Evolutionary conservation across 2,329 filamentous ascomycete species (phyloP), one percentile per base, ranked within the genome.

Genomic region (Cytospora mali): DNA sequence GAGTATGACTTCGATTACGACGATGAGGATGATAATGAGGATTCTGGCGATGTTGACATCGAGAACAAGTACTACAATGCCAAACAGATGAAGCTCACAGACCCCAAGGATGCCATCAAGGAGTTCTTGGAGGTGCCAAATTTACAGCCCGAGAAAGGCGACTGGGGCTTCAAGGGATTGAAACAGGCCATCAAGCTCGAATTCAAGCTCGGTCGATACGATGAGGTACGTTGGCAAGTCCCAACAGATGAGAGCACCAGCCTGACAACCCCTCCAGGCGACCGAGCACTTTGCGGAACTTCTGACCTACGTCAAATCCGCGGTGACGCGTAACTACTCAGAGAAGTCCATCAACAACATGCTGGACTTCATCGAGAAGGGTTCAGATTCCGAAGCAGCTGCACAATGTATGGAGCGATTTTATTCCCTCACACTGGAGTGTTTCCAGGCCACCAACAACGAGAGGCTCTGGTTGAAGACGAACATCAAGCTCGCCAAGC

Each of bases 31-130:
- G 92, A 97, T 62, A 93, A 95, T 55, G 91, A 96, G 50, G 89
- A 97, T 62, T 87, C 85, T 33, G 93, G 89, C 62, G 92, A 97
- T 74, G 91, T 97, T 70, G 93, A 94, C 69, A 96, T 98, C 75
- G 95, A 99, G 76, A 99, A 99, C 81, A 97, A 97, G 79, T 99
- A 99, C 81, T 99, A 98, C 84, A 98, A 97, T 77, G 95, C 95
- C 50, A 99, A 99, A 79, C 94, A 98, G 79, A 88, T 96, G 74
- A 99, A 98, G 81, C 82, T 83, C 50, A 88, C 89, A 66, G 92
- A 93, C 62, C 93, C 94, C 0, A 87, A 95, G 71, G 92, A 92
- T 69, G 95, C 95, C 2, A 90, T 99, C 61, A 87, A 88, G 39
- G 94, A 98, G 75, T 99, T 99, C 71, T 80, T 98, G n/a, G 90